Evolutionary conservation across 306 rosid genomes (phyloP), one percentile per base, ranked within the genome.

Genomic region (Trifolium pratense): DNA sequence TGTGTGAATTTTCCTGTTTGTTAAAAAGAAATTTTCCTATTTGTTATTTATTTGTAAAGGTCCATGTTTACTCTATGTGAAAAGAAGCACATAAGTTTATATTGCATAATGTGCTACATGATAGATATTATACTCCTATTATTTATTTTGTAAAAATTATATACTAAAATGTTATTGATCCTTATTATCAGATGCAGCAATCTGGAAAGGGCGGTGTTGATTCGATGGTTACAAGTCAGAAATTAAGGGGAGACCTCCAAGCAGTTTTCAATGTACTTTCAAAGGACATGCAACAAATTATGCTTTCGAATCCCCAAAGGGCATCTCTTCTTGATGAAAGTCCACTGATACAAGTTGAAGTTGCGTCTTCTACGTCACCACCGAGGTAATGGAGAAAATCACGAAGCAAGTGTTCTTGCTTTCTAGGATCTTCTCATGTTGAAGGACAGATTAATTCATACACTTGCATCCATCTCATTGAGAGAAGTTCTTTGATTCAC

Each of bases 221-320:
- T 76, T 76, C 75, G 42, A 20, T 58, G 42, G 62, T 66, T 31
- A 57, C 69, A 48, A 13, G 51, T 68, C 75, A 68, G 29, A 76
- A 76, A 45, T 40, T 76, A 66, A 76, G 31, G 52, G 68, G 39
- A 45, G 80, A 76, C 75, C 80, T 76, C 58, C 61, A 58, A 68
- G 75, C 75, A 17, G 75, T 76, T 68, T 76, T 67, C 52, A 45
- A 68, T 32, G 80, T 68, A 23, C 80, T 76, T 45, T 9, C 80
- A 20, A 76, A 68, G 80, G 80, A 76, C 53, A 67, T 76, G 80
- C 80, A 76, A 46, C 69, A 67, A 45, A 3, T 76, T 8, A 57
- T 76, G 80, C 75, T 76, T 57, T 76, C 80, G 43, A 76, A 76
- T 68, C 80, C 80, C n/a, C 68, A 68, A 42, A 68, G 80, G 51